Evolutionary conservation across 257 asterid genomes (phyloP).

Genomic region (Solanum peruvianum): DNA sequence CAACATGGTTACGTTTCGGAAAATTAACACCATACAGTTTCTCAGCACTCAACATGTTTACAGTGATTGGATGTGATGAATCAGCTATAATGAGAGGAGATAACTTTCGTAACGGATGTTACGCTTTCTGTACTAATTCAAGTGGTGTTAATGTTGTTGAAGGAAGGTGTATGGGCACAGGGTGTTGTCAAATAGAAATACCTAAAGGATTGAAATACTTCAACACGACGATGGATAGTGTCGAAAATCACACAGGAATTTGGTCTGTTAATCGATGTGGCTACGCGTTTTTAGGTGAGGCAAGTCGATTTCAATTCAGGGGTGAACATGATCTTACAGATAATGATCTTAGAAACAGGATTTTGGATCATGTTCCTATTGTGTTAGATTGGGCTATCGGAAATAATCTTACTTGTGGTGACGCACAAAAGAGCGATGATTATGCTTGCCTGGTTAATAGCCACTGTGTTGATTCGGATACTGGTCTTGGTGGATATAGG

Average conservation of each 20-base stretch:
- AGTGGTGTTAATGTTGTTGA: constrained; percentile 10
- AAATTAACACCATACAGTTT: constrained; percentile 27
- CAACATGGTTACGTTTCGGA: constrained; percentile 12
- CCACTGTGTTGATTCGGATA: constrained; percentile 33
- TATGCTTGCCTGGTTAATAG: constrained; percentile 39
- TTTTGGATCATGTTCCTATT: constrained; percentile 22
- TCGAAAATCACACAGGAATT: constrained; percentile 19
- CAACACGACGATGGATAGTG: not conserved
- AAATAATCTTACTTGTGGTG: constrained; percentile 37
- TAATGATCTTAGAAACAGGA: constrained; percentile 23
- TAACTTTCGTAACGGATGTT: constrained; percentile 38
- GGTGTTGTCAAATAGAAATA: constrained; percentile 60
- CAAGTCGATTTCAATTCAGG: constrained; percentile 17
- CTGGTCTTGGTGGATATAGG: constrained; percentile 44
- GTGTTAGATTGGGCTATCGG: constrained; percentile 70
- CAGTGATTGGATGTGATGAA: constrained; percentile 59
- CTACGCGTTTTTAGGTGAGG: constrained; percentile 60
- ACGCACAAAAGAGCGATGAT: not conserved
- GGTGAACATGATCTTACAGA: constrained; percentile 41
- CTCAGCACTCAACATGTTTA: constrained; percentile 41
- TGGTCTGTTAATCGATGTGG: constrained; percentile 39
- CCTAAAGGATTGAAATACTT: constrained; percentile 34
- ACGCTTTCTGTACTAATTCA: constrained; percentile 25
- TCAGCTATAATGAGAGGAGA: constrained; percentile 15
- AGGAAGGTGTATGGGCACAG: constrained; percentile 53